phyloP scores from a whole-genome alignment of 2,329 filamentous ascomycete genomes.

The Neonectria hederae region DNA sequence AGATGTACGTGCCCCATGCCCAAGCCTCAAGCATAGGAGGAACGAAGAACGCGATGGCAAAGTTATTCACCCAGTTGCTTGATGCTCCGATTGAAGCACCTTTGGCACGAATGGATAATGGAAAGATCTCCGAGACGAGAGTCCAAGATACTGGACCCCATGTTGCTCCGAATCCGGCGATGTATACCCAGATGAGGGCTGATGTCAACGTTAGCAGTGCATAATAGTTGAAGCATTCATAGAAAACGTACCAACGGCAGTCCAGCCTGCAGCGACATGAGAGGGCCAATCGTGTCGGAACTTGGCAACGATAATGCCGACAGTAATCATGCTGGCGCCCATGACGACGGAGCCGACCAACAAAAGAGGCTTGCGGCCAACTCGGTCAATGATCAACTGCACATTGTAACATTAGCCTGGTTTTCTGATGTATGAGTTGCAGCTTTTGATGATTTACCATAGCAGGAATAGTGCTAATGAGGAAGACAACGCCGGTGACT shows the following conservation, averaged over 20 bases:
- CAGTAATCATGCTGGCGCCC: slow-evolving; percentile 65
- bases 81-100: slow-evolving; percentile 68
- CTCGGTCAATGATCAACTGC: slow-evolving; percentile 60
- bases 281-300: slow-evolving; percentile 42
- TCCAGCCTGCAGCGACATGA: slow-evolving; percentile 55
- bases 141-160: slow-evolving; percentile 72
- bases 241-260: neutral
- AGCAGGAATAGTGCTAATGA: slow-evolving; percentile 53
- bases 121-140: slow-evolving; percentile 71
- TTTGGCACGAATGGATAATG: slow-evolving; percentile 65
- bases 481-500: slow-evolving; percentile 66
- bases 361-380: slow-evolving; percentile 70
- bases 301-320: slow-evolving; percentile 61
- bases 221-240: neutral
- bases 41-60: slow-evolving; percentile 49
- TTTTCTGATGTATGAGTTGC: neutral
- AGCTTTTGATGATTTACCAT: slow-evolving; percentile 36
- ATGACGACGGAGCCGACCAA: slow-evolving; percentile 71
- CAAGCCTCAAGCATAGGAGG: slow-evolving; percentile 58
- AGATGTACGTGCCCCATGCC: slow-evolving; percentile 63
- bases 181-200: slow-evolving; percentile 71
- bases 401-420: neutral
- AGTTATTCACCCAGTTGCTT: slow-evolving; percentile 53
- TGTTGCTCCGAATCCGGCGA: slow-evolving; percentile 71
- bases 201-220: slow-evolving; percentile 61